Evolutionary conservation across 441 rosid species (phyloP), one percentile per base, ranked within the genome.

Genomic region (Euphorbia celastroides): DNA sequence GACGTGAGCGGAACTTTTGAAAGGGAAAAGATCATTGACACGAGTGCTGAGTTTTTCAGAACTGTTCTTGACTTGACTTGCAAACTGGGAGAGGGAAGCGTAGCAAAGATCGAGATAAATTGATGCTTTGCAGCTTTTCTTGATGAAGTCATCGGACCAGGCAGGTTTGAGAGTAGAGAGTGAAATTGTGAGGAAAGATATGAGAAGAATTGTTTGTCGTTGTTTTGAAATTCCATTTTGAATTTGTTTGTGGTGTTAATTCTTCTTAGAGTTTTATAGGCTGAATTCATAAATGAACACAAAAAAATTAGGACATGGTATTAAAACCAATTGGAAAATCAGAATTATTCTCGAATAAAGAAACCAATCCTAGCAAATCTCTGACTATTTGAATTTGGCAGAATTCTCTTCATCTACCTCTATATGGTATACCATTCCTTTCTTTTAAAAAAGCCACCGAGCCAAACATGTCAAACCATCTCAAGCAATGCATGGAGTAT

Each of bases 41-140:
- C 74, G 0, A 74, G 78, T 5, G 97, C 93, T n/a, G 5, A 92
- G 86, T 23, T 81, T 81, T 22, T 73, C 80, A 0, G 93, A 89
- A 46, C 78, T 76, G 22, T 81, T 65, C 31, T 79, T 80, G 23
- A 90, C 75, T 50, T 85, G 51, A 67, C 69, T 59, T 65, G 96
- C 82, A 73, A 86, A 88, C 68, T 81, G 84, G 44, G 78, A 62
- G 48, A 92, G 77, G 16, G 97, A 80, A 62, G 81, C 36, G 77
- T 62, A 88, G 83, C 98, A 92, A 30, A 92, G 48, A 56, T 90
- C 92, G 0, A 93, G 97, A 81, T 92, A 92, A 2, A 85, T 73
- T 23, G 98, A 89, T 12, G 79, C 74, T 74, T 70, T 74, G 86
- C 98, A 92, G 82, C 86, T 85, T 10, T 79, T 32, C 0, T 83